phyloP scores from a whole-genome alignment of 768 basidiomycete genomes.

The Russula sp. region DNA sequence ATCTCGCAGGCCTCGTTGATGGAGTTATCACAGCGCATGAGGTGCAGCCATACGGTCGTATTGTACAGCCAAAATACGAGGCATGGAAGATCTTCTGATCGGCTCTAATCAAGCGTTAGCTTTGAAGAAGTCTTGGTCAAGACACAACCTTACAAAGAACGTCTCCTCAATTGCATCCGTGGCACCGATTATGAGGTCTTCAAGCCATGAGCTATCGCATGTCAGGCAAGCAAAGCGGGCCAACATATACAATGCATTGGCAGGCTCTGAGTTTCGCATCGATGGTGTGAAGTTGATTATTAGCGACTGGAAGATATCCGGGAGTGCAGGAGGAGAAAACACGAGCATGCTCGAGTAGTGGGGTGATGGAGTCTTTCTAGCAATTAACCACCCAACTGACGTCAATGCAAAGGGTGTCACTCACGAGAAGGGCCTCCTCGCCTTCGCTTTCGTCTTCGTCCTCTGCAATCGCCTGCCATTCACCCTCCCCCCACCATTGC shows the following conservation, averaged over 20 bases:
- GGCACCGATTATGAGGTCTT: slow-evolving; percentile 86
- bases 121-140: not conserved
- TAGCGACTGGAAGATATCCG: slow-evolving; percentile 73
- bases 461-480: slow-evolving; percentile 28
- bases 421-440: slow-evolving; percentile 45
- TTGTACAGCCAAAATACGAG: slow-evolving; percentile 96
- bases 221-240: slow-evolving; percentile 88
- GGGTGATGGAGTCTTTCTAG: slow-evolving; percentile 56
- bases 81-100: slow-evolving; percentile 78
- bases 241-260: slow-evolving; percentile 85
- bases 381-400: not conserved
- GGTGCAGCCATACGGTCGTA: slow-evolving; percentile 81
- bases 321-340: slow-evolving; percentile 75
- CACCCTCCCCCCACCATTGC: slow-evolving; percentile 59
- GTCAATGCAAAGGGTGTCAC: slow-evolving; percentile 20
- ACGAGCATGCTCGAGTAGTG: slow-evolving; percentile 90
- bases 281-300: slow-evolving; percentile 70
- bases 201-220: slow-evolving; percentile 89
- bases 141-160: slow-evolving; percentile 67
- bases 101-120: slow-evolving; percentile 45
- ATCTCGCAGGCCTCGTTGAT: slow-evolving; percentile 77
- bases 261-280: slow-evolving; percentile 75
- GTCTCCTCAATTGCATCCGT: slow-evolving; percentile 89
- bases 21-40: slow-evolving; percentile 79
- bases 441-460: slow-evolving; percentile 46